Evolutionary conservation across 441 rosid species (phyloP), one percentile per base, ranked within the genome.

Genomic region (Erodium trifolium): DNA sequence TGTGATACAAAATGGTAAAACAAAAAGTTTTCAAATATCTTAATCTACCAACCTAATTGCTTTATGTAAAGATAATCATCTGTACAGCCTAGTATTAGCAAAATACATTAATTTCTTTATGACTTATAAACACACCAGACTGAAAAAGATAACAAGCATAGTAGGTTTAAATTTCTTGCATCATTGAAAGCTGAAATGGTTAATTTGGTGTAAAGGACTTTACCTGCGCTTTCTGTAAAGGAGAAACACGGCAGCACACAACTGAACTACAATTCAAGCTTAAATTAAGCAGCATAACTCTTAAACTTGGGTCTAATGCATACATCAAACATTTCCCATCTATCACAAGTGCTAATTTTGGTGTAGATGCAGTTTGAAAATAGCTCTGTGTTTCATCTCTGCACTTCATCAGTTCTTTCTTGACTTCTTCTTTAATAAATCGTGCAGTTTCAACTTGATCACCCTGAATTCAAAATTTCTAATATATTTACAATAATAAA

Each of bases 161-260:
- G 17, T 3, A 49, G 16, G 17, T n/a, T 49, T 12, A 49, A 49
- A 49, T 4, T 4, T 4, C 8, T 37, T 37, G 41, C 41, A 37
- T 18, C 64, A 11, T n/a, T 16, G 41, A 65, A 71, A 34, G 41
- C 67, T 31, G 43, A 31, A 64, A 64, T 39, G 3, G 13, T 11
- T 66, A 69, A 45, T 17, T 37, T 37, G 41, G 5, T 6, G 5
- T 12, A 35, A 65, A 31, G 63, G 69, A 69, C 68, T 47, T 78
- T 74, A 95, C 99, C 97, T 95, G 99, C 39, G 99, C 98, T 83
- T 95, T 95, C 82, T 92, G 99, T 68, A 95, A 80, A 45, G 99
- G 99, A 74, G 98, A 95, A 79, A 95, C 99, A 62, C 99, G 95
- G 73, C 99, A 95, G 82, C 99, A 95, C 78, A 92, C 96, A 74